phyloP scores from a whole-genome alignment of 2,329 filamentous ascomycete species.

The Colletotrichum ledebouriae region DNA sequence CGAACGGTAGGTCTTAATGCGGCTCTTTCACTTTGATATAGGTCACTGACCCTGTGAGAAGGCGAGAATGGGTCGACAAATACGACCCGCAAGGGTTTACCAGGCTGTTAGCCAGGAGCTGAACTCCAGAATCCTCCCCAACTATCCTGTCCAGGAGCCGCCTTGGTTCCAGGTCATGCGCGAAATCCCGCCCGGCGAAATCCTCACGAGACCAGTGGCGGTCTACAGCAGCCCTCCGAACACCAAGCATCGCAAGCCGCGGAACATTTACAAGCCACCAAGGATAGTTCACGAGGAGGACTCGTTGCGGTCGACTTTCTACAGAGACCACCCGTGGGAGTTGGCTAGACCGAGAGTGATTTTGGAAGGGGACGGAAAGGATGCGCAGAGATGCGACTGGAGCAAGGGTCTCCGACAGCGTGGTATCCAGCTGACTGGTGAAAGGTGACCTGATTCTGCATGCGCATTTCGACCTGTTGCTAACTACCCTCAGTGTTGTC shows the following conservation, averaged over 20 bases:
- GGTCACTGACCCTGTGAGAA: not conserved
- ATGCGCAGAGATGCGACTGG: constrained; percentile 84
- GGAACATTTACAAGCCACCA: constrained; percentile 84
- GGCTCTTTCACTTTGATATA: rapidly evolving
- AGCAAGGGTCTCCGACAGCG: constrained; percentile 79
- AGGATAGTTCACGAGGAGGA: constrained; percentile 87
- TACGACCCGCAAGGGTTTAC: constrained; percentile 62
- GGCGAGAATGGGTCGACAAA: constrained; percentile 58
- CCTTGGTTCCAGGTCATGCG: constrained; percentile 67
- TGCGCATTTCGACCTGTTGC: constrained; percentile 33
- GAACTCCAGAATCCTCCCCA: constrained; percentile 55
- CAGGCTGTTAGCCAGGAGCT: constrained; percentile 60
- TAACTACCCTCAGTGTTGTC: constrained; percentile 76
- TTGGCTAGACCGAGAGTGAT: constrained; percentile 88
- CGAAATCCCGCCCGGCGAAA: constrained; percentile 70
- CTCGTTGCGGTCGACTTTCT: constrained; percentile 83
- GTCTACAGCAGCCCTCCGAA: constrained; percentile 58
- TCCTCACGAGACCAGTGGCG: constrained; percentile 66
- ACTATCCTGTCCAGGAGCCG: constrained; percentile 51
- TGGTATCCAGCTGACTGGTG: constrained; percentile 83
- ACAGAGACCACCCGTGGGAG: constrained; percentile 96
- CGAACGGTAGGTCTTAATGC: constrained; percentile 3
- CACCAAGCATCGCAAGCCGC: constrained; percentile 72
- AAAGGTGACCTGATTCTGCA: constrained; percentile 71
- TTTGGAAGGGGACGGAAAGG: constrained; percentile 87